Base-by-base conservation (phyloP, 1,139 yeast species). In the Diutina mesorugosa region DNA sequence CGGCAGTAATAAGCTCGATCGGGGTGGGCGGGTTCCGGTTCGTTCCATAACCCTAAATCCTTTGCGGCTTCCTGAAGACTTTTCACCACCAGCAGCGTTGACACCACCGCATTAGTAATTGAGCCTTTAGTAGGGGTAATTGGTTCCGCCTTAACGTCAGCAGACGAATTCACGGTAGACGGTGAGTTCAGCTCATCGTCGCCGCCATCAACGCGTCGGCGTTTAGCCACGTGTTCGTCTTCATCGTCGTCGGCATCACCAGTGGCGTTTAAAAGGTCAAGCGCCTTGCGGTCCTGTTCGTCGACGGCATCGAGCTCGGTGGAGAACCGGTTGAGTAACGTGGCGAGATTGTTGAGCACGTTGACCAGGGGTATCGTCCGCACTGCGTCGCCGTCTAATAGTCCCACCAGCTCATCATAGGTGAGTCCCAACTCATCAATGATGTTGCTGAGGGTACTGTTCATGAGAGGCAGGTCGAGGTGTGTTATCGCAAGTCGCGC, bases 321-420 rank as follows among this genome's bases (percentile, higher is more conserved):
- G 51, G 78, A 70, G 58, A 85, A 67, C 55, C 77, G 79, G 29
- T 72, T 73, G 56, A 85, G 66, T 46, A 77, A 69, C 60, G 76
- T 77, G 64, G 73, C 74, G 58, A 84, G 65, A 54, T 77, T 74
- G 41, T 72, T 69, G 48, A 85, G 69, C 3, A 76, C 71, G 51
- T 73, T 70, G 38, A 77, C 65, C 51, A 68, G 71, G 3, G 89
- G 87, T 1, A 78, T 67, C 30, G 70, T 70, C 45, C 79, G 70
- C 0, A 80, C 72, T 21, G 77, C 67, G 32, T 81, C 84, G 0
- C 91, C 90, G 60, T 78, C 84, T 45, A 85, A 68, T 56, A 80
- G 66, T 1, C 90, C 90, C 16, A 78, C 72, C 46, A 81, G 79
- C 7, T 79, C 72, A 63, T 84, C 88, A 63, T 81, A 85, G 1